Evolutionary conservation across 202 grass and related monocot species (phyloP), one percentile per base, ranked within the genome.

Genomic region (Digitaria exilis): DNA sequence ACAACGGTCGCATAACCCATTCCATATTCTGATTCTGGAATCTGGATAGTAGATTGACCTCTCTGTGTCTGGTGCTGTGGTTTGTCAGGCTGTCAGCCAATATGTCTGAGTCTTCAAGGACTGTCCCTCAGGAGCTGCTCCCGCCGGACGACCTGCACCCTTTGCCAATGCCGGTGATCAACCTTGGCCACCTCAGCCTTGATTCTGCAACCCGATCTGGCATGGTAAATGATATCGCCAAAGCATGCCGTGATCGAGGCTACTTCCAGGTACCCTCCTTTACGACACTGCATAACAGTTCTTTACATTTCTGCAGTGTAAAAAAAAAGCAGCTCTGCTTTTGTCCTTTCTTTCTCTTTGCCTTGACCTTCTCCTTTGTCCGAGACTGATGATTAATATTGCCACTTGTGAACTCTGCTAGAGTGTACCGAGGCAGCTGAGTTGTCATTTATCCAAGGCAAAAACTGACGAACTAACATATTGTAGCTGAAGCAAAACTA

Each of bases 181-280:
- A 88, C 76, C 24, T 88, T 22, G 81, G 69, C 12, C 87, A 88
- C 14, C 87, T 88, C 81, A 80, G 31, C 19, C 81, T 84, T 69
- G 81, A 84, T 22, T 28, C 76, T 0, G 4, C 32, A 1, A 63
- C 14, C 59, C 60, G 87, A 42, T 60, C 69, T 11, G 0, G 24
- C 1, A 42, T 75, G 81, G 25, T 88, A 14, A 1, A 80, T 1
- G 60, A 88, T 61, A 68, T 84, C 0, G 19, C 76, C 22, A 88
- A 69, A 80, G 81, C 76, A 84, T 88, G 81, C 81, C 41, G 32
- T 52, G 61, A 75, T 69, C 68, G 51, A 21, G 87, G 87, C 5
- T 75, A 88, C 75, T 88, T 88, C 59, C 80, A 88, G 86, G 86
- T 88, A 88, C 30, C 18, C 39, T 73, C 41, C 29, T 24, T 41